Evolutionary conservation across 1,139 yeast genomes (phyloP), one percentile per base, ranked within the genome.

Genomic region (Yamadazyma spencermartinsiae): DNA sequence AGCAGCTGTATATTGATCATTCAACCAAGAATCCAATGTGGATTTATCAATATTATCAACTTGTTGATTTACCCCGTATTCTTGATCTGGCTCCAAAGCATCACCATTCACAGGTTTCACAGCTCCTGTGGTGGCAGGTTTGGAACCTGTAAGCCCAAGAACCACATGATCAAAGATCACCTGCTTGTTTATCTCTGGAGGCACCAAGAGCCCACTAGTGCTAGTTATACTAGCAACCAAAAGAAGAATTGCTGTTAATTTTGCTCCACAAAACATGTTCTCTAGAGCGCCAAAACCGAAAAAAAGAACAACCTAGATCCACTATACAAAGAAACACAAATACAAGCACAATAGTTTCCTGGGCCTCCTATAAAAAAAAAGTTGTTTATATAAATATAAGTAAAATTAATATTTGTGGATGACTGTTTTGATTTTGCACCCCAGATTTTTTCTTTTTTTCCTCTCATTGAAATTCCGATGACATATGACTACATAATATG

Each of bases 11-110:
- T 63, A 61, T 54, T 86, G 87, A 15, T 61, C 58, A 1, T 46
- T 49, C 2, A 83, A 46, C 95, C 95, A 86, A 8, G 54, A 43
- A 29, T 76, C 75, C 49, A 81, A 81, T 31, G 67, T 69, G 4
- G 54, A 46, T 27, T 50, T 44, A 34, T 50, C 46, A 18, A 37
- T 30, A 13, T 18, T 14, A 7, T 6, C 10, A 12, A 11, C 5
- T 5, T 12, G 9, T 24, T 24, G 27, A 26, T 26, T 26, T 14
- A 26, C 17, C 27, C 27, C 29, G 14, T 27, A 15, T 27, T 27
- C 14, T 8, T 5, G 7, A 27, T 27, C 30, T 27, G n/a, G 30
- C n/a, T 6, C n/a, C 12, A 11, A n/a, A n/a, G n/a, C n/a, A n/a
- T n/a, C 26, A 11, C 26, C 26, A 11, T 20, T 20, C 10, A 20